phyloP scores from a whole-genome alignment of 1,139 yeast species.

The Casaregolazyma suthepensis region DNA sequence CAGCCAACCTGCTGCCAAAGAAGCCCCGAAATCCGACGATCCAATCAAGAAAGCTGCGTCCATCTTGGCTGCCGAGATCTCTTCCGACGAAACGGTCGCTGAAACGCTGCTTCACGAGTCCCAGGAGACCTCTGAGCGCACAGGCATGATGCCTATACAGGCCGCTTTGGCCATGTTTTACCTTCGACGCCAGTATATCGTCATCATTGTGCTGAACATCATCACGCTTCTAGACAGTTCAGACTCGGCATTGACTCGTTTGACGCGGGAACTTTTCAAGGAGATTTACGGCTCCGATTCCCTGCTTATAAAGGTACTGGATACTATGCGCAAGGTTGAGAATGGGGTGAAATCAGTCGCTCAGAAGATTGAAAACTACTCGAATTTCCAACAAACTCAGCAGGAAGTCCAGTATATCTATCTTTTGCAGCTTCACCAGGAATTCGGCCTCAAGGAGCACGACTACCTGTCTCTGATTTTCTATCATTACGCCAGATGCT shows the following conservation, averaged over 20 bases:
- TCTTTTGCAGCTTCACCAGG: conserved; percentile 49
- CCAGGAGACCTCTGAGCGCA: conserved; percentile 37
- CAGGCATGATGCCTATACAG: conserved; percentile 55
- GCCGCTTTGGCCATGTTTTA: conserved; percentile 68
- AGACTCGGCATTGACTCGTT: conserved; percentile 11
- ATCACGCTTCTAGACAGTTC: conserved; percentile 40
- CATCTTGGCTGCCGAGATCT: conserved; percentile 55
- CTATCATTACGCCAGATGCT: conserved; percentile 19
- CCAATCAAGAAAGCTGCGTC: conserved; percentile 47
- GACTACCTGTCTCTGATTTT: conserved; percentile 65
- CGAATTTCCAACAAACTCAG: background rate
- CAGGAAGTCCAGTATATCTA: background rate
- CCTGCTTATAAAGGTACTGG: conserved; percentile 36
- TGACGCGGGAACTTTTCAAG: conserved; percentile 16
- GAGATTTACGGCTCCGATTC: conserved; percentile 23
- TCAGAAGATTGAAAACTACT: background rate
- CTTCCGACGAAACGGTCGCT: conserved; percentile 62
- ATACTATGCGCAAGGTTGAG: conserved; percentile 40
- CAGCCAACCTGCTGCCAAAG: conserved; percentile 46
- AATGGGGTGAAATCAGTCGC: background rate
- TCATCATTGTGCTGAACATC: conserved; percentile 52
- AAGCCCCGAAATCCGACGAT: conserved; percentile 44
- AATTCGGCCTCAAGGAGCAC: conserved; percentile 59
- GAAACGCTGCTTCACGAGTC: conserved; percentile 48
- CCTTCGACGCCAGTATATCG: conserved; percentile 60